Conservation (phyloP, 1,139 yeast species). For the Taphrina pruni region DNA sequence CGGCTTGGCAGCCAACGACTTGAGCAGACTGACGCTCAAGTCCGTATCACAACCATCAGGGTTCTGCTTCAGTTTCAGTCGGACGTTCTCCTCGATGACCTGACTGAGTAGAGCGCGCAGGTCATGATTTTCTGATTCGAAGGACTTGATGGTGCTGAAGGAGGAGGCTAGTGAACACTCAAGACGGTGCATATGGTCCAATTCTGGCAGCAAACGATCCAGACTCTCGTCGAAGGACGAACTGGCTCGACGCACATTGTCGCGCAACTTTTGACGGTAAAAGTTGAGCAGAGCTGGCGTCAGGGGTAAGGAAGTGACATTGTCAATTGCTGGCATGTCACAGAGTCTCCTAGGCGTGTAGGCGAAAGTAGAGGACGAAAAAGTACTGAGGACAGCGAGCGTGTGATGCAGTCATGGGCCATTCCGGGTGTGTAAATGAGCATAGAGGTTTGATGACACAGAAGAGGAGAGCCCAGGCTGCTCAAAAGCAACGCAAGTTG, state of each 20-base stretch:
- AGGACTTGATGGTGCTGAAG: background rate
- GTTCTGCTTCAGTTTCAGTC: background rate
- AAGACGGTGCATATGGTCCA: slow-evolving; percentile 11
- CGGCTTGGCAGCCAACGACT: background rate
- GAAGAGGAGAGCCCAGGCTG: too few species aligned
- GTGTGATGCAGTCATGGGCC: too few species aligned
- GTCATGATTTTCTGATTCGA: slow-evolving; percentile 14
- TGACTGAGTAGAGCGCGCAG: slow-evolving; percentile 12
- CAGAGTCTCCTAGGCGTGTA: background rate
- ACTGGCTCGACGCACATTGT: background rate
- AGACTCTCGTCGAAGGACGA: background rate
- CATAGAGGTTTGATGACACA: too few species aligned
- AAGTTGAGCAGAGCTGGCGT: slow-evolving; percentile 19
- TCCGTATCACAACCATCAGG: background rate
- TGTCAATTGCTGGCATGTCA: slow-evolving; percentile 7
- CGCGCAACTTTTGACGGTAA: slow-evolving; percentile 12
- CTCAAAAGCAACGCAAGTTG: too few species aligned
- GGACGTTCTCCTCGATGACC: slow-evolving; percentile 17
- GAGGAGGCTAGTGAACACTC: slow-evolving; percentile 2
- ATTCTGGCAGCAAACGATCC: background rate
- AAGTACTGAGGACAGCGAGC: too few species aligned
- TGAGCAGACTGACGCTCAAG: background rate
- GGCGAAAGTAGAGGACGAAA: too few species aligned
- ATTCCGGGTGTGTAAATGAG: too few species aligned
- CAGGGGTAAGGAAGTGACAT: slow-evolving; percentile 15